These are phyloP conservation scores for Nicotiana paniculata DNA, from an alignment of 257 asterid species.

Conservation along the genomic window DNA sequence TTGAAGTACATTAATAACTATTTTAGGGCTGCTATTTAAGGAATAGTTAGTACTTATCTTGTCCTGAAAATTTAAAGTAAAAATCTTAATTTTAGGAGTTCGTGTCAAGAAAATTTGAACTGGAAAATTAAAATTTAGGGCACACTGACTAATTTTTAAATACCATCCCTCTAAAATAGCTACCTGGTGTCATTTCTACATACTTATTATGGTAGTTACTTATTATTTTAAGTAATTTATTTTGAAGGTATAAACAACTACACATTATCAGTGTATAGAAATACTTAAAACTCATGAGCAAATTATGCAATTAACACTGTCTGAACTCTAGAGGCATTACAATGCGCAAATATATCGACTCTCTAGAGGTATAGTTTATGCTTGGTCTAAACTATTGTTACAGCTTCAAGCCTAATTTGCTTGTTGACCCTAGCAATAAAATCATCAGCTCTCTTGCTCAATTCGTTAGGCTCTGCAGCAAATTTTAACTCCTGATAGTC, in stretches of 20 bases:
- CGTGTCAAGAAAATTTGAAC: too few relatives aligned
- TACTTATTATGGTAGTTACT: too few relatives aligned
- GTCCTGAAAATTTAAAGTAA: too few relatives aligned
- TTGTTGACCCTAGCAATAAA: not conserved
- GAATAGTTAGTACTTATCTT: too few relatives aligned
- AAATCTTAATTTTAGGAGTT: too few relatives aligned
- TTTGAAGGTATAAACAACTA: not conserved
- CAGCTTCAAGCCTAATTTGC: constrained; percentile 6
- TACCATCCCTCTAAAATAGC: too few relatives aligned
- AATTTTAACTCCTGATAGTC: not conserved
- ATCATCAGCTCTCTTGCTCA: constrained; percentile 3
- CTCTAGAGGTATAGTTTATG: not conserved
- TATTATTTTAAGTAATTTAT: not conserved
- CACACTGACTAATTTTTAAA: too few relatives aligned
- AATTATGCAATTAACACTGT: not conserved
- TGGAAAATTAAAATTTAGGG: too few relatives aligned
- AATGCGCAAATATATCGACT: not conserved
- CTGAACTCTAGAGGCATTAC: not conserved
- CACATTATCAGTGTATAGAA: not conserved
- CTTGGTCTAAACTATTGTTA: not conserved
- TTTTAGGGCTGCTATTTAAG: too few relatives aligned
- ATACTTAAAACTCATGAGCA: not conserved
- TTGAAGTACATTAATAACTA: too few relatives aligned
- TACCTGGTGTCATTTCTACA: too few relatives aligned
- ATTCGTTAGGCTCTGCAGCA: not conserved